Percentiles rank a stretch among this genome's conserved stretches.
phyloP scores from a whole-genome alignment of 129 eudicot species.

The Oenanthe sinensis region DNA sequence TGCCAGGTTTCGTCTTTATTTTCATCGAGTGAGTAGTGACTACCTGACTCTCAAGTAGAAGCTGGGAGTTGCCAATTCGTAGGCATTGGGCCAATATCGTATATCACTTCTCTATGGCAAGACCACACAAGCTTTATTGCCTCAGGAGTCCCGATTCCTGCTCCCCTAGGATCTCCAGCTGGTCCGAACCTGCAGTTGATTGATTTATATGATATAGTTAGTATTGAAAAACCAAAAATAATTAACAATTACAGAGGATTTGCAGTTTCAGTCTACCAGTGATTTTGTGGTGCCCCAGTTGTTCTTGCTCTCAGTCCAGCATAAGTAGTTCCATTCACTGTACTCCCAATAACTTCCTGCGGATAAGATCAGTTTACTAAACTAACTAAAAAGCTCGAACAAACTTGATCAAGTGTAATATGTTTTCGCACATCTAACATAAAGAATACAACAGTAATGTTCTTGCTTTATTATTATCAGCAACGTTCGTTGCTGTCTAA shows the following conservation, averaged over 20 bases:
- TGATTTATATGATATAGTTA: not conserved
- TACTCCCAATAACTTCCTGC: conserved; percentile 83
- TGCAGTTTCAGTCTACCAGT: conserved; percentile 41
- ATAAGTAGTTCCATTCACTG: conserved; percentile 98
- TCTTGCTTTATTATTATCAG: not conserved
- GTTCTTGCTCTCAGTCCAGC: conserved; percentile 97
- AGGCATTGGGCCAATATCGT: conserved; percentile 78
- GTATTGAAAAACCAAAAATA: not conserved
- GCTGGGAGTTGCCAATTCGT: conserved; percentile 62
- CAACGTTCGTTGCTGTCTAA: not conserved
- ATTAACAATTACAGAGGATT: not conserved
- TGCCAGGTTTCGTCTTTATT: too few relatives aligned
- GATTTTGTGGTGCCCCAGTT: conserved; percentile 98
- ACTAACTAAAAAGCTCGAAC: not conserved
- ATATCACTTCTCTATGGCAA: conserved; percentile 93
- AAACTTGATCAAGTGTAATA: not conserved
- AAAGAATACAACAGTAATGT: not conserved
- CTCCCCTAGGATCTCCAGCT: conserved; percentile 99
- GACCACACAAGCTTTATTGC: conserved; percentile 99
- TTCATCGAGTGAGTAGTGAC: too few relatives aligned
- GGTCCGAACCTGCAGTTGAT: conserved; percentile 77
- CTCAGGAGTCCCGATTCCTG: conserved; percentile 97
- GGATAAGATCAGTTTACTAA: not conserved
- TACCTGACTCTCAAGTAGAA: conserved; percentile 41
- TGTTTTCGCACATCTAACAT: not conserved